Percentiles rank a stretch among this genome's conserved stretches.
Evolutionary conservation across 192 early-diverging fungal genomes (phyloP).

Genomic region (Backusella macrospora): DNA sequence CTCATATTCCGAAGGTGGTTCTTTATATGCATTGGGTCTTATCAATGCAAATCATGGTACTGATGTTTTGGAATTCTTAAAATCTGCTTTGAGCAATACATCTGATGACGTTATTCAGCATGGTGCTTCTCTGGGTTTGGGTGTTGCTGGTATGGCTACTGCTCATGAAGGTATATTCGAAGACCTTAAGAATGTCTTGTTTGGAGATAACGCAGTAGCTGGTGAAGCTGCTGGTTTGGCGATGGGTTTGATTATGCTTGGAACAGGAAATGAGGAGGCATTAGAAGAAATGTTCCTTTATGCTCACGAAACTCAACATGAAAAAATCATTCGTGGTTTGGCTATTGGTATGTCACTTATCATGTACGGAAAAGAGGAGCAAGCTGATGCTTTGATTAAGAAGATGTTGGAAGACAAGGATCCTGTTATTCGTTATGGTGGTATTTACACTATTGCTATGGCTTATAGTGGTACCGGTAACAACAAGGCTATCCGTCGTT

Average conservation of each 20-base stretch:
- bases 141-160: slow-evolving; percentile 96
- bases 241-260: slow-evolving; percentile 98
- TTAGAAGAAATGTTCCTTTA: slow-evolving; percentile 97
- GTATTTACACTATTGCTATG: slow-evolving; percentile 96
- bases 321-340: slow-evolving; percentile 98
- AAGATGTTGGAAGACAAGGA: slow-evolving; percentile 90
- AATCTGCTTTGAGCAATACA: slow-evolving; percentile 77
- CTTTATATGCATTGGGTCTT: slow-evolving; percentile 95
- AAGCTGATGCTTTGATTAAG: slow-evolving; percentile 90
- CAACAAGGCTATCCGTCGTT: slow-evolving; percentile 92
- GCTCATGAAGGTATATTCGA: slow-evolving; percentile 89
- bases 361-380: slow-evolving; percentile 97
- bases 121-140: slow-evolving; percentile 93
- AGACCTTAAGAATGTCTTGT: slow-evolving; percentile 85
- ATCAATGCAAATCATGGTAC: slow-evolving; percentile 96
- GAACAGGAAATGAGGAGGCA: slow-evolving; percentile 77
- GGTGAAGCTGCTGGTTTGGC: slow-evolving; percentile 96
- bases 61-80: slow-evolving; percentile 80
- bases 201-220: slow-evolving; percentile 94
- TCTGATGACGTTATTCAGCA: slow-evolving; percentile 92
- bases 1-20: slow-evolving; percentile 95
- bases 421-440: slow-evolving; percentile 93
- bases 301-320: slow-evolving; percentile 98
- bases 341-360: slow-evolving; percentile 93
- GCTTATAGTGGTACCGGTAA: slow-evolving; percentile 97